A percentile compares a stretch with the other conserved stretches of the same genome.
Conservation (phyloP, 257 asterid species). For the Nicotiana benthamiana region DNA sequence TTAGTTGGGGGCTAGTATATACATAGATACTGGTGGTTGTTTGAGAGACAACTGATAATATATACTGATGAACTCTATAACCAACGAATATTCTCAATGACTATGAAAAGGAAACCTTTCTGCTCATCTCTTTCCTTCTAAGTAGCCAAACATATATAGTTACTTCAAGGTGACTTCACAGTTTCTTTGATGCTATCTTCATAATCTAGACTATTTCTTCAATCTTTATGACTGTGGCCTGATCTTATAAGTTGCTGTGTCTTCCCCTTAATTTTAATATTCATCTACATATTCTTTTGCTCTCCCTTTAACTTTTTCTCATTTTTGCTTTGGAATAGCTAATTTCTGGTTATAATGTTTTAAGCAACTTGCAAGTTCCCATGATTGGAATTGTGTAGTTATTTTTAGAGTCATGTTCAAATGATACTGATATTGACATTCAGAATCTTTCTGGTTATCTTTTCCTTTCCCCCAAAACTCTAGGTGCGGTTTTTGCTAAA, state of each 20-base stretch:
- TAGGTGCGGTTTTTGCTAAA: conserved; percentile 79
- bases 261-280: neutral
- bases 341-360: neutral
- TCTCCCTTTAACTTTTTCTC: neutral
- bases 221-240: neutral
- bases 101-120: neutral
- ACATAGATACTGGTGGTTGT: neutral
- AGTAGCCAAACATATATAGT: neutral
- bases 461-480: conserved; percentile 6
- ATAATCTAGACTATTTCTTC: neutral
- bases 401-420: neutral
- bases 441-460: neutral
- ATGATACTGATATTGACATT: neutral
- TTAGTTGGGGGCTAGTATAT: too few species aligned
- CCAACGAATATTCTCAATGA: neutral
- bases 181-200: neutral
- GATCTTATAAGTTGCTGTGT: neutral
- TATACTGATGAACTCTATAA: neutral
- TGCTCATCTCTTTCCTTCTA: neutral
- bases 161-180: neutral
- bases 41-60: neutral
- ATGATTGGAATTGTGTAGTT: neutral
- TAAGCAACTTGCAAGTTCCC: neutral
- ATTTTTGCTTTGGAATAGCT: neutral
- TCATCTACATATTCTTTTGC: neutral